These are phyloP conservation scores for Ettlia oleoabundans DNA, from an alignment of 139 green algal species.

Conservation along the genomic window DNA sequence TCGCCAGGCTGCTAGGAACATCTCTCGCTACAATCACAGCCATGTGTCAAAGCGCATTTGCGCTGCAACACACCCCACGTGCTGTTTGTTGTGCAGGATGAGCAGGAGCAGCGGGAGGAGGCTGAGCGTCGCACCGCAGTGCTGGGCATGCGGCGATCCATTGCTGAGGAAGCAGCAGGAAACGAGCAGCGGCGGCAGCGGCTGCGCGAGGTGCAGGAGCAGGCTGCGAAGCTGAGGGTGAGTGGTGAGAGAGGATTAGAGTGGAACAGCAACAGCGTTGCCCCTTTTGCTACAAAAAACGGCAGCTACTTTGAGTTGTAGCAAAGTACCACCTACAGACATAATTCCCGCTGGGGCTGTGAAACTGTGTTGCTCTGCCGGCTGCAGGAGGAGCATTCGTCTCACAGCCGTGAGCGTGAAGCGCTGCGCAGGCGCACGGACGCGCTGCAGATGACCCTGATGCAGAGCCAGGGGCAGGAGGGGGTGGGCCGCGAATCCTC, in stretches of 20 bases:
- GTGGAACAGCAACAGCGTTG: too few relatives aligned
- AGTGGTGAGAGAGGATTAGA: not conserved
- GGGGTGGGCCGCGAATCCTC: not conserved
- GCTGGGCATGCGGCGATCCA: not conserved
- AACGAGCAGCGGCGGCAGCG: conserved; percentile 39
- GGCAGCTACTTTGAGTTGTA: too few relatives aligned
- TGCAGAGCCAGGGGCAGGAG: conserved; percentile 25
- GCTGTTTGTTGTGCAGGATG: too few relatives aligned
- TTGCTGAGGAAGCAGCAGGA: not conserved
- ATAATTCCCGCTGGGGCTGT: not conserved
- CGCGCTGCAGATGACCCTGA: conserved; percentile 33
- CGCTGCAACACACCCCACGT: too few relatives aligned
- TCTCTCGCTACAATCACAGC: too few relatives aligned
- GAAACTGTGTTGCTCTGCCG: not conserved
- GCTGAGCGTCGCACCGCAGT: conserved; percentile 17
- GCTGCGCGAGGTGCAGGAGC: conserved; percentile 38
- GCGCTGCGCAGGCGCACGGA: conserved; percentile 11
- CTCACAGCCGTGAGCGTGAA: conserved; percentile 1
- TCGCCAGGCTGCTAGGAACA: too few relatives aligned
- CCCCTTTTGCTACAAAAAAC: too few relatives aligned
- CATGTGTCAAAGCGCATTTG: too few relatives aligned
- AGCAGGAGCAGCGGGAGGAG: not conserved
- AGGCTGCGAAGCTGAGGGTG: conserved; percentile 17
- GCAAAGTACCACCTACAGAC: too few relatives aligned
- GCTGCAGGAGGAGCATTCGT: conserved; percentile 20